Percentiles rank a stretch among this genome's conserved stretches.
Conservation (phyloP, 1,139 yeast genomes). For the Blastobotrys raffinosifermentans region DNA sequence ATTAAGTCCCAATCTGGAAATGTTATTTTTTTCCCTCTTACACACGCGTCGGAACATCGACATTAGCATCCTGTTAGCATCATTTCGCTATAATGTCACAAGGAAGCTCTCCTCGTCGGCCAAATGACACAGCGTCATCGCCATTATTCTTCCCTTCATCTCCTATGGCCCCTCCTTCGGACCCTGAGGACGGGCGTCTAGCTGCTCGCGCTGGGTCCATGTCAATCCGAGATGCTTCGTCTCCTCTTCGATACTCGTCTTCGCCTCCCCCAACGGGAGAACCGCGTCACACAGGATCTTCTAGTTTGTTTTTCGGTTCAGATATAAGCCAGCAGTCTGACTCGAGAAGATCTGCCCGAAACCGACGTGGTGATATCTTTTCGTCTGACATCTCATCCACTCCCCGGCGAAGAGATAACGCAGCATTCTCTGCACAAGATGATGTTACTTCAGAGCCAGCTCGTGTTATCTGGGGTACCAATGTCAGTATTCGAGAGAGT, state of each 20-base stretch:
- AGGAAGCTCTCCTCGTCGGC: conserved; percentile 15
- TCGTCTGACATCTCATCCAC: conserved; percentile 51
- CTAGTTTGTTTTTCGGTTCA: conserved; percentile 7
- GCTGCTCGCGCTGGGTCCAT: conserved; percentile 17
- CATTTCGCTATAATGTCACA: conserved; percentile 12
- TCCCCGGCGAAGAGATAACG: conserved; percentile 36
- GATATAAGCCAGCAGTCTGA: conserved; percentile 6
- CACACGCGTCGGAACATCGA: no score
- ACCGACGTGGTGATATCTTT: conserved; percentile 51
- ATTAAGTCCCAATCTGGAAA: no score
- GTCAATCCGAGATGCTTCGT: conserved; percentile 31
- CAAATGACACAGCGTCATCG: conserved; percentile 41
- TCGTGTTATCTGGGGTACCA: conserved; percentile 97
- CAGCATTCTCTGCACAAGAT: conserved; percentile 10
- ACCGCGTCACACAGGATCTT: conserved; percentile 8
- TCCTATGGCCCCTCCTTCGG: conserved; percentile 34
- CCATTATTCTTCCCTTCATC: conserved; percentile 60
- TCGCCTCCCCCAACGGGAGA: conserved; percentile 30
- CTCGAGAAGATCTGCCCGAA: conserved; percentile 18
- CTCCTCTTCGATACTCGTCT: conserved; percentile 46
- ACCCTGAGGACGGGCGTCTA: conserved; percentile 15
- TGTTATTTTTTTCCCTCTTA: no score
- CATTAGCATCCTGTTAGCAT: no score
- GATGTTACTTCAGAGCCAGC: conserved; percentile 44
- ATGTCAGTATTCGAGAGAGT: conserved; percentile 86